Base-by-base conservation (phyloP, 139 green algal genomes). In the Nannochloris sp. region DNA sequence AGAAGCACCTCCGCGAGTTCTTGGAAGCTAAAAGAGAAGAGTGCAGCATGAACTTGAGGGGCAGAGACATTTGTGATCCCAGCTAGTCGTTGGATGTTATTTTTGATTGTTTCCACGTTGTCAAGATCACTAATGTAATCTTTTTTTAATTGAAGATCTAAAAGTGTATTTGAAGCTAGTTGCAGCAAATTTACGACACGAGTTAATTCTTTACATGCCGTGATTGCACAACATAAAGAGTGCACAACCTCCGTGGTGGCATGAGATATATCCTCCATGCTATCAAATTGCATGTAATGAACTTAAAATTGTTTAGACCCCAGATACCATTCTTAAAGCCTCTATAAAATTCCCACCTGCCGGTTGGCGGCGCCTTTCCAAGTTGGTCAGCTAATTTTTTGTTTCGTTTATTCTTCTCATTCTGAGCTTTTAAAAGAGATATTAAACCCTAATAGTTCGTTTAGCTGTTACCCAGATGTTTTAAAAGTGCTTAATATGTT, bases 1-100 rank as follows among this genome's bases (percentile, higher is more conserved):
- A 73, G 39, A 29, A 73, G 39, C 32, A n/a, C 39, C 14, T 73
- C 55, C n/a, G 37, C 24, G 10, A 67, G 9, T 2, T 67, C 56
- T 5, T 65, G 55, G 23, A 73, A 73, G 4, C 54, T 37, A 9
- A 19, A 4, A 2, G 6, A n/a, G n/a, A 38, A 37, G 6, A 61
- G 67, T 48, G 57, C 13, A n/a, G 29, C 6, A 51, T 0, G 4
- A 38, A 32, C 31, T 25, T 19, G 3, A 9, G n/a, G 14, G 8
- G 1, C 9, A 8, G 25, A 8, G 29, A n/a, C 8, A 15, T 38
- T 35, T 48, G 30, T 30, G 38, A 6, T 47, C 32, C 4, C 38
- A 27, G 44, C 31, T 36, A 15, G 5, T 4, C 34, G 53, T 27
- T 15, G 33, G 34, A 14, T 10, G 32, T 64, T 33, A 8, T 4